A percentile compares a stretch with the other conserved stretches of the same genome.
Conservation (phyloP, 108 stramenopile species). For the Fragilaria crotonensis region DNA sequence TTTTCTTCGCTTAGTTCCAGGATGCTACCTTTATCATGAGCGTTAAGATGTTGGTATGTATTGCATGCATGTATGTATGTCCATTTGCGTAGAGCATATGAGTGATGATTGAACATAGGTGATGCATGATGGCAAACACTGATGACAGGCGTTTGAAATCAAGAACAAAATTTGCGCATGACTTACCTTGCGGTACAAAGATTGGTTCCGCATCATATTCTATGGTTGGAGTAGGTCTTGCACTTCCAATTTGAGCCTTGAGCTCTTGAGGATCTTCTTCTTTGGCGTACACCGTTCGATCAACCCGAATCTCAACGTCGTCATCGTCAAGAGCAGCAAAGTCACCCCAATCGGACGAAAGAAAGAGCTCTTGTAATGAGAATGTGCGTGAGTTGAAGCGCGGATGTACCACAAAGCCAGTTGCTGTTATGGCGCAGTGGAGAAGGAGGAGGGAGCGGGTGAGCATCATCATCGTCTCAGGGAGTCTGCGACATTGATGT, state of each 20-base stretch:
- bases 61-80: neutral
- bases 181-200: conserved; percentile 40
- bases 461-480: no score
- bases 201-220: conserved; percentile 45
- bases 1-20: conserved; percentile 62
- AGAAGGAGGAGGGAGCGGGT: no score
- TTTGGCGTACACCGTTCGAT: conserved; percentile 46
- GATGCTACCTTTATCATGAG: conserved; percentile 37
- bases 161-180: no score
- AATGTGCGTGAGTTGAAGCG: no score
- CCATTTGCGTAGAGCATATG: no score
- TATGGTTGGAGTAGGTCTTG: conserved; percentile 43
- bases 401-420: no score
- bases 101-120: no score
- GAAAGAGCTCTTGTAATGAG: no score
- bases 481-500: no score
- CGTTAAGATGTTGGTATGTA: neutral
- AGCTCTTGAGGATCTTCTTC: conserved; percentile 69
- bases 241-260: conserved; percentile 60
- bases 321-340: conserved; percentile 43
- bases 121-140: no score
- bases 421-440: no score
- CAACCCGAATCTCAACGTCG: conserved; percentile 8
- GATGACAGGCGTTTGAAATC: no score
- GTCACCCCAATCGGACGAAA: conserved; percentile 31